Percentiles rank a stretch among this genome's conserved stretches.
phyloP scores from a whole-genome alignment of 192 early-diverging fungal species.

The Podila minutissima region DNA sequence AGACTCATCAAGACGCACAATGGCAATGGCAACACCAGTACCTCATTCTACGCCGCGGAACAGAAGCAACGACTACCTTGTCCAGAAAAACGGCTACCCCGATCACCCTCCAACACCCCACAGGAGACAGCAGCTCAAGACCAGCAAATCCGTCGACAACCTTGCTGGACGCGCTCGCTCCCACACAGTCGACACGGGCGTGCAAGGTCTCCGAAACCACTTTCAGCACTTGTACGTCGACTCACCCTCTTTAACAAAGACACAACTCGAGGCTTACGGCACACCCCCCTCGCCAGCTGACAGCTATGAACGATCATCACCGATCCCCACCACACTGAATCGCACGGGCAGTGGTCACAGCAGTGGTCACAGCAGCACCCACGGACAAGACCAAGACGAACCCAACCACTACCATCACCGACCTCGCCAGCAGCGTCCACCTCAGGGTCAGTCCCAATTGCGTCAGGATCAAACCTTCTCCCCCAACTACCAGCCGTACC shows the following conservation, averaged over 20 bases:
- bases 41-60: conserved; percentile 7
- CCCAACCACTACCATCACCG: neutral
- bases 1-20: neutral
- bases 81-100: neutral
- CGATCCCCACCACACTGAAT: neutral
- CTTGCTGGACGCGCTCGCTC: conserved; percentile 28
- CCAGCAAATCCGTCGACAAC: conserved; percentile 45
- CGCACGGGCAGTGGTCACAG: neutral
- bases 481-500: neutral
- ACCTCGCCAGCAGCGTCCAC: neutral
- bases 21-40: conserved; percentile 35
- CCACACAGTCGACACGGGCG: conserved; percentile 29
- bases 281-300: neutral
- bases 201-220: conserved; percentile 19
- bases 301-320: neutral
- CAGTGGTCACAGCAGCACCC: neutral
- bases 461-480: too few species aligned
- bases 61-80: conserved; percentile 18
- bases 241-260: conserved; percentile 34
- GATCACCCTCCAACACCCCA: neutral
- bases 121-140: conserved; percentile 9
- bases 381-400: neutral
- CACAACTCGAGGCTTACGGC: conserved; percentile 41
- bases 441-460: neutral
- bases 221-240: conserved; percentile 31